Evolutionary conservation across 1,284 basidiomycete species (phyloP), one percentile per base, ranked within the genome.

Genomic region (Ceratobasidium sp.): DNA sequence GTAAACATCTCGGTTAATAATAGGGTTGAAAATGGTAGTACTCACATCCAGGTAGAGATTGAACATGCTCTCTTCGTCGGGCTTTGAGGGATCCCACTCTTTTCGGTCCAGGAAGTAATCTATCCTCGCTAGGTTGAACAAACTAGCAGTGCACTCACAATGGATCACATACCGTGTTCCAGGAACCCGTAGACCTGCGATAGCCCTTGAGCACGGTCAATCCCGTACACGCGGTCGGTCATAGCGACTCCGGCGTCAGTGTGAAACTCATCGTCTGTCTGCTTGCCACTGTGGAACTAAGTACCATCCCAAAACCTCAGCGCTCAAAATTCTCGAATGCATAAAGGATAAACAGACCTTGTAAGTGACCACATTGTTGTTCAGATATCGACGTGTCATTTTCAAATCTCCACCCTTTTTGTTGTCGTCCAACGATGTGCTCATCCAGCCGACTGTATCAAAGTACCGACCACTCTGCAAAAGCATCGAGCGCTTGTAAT

Each of bases 361-460:
- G 41, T 69, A 69, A 35, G 66, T 54, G 33, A 30, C 2, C 8
- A 69, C 30, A 20, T 69, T 69, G 23, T 69, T 69, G 30, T 69
- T 48, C 23, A 69, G 16, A 33, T 69, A 69, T 2, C 66, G 66
- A 6, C 66, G 46, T 3, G 46, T 52, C 30, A 69, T 54, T 69
- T 50, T 38, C 18, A 69, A 23, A 35, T 69, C 27, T n/a, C 33
- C 50, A 18, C 16, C 20, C 18, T n/a, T 35, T 8, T 7, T 8
- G 41, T 70, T 70, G 16, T 44, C 33, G 35, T 70, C 68, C 7
- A 70, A 30, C 16, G 10, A 55, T 5, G 41, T 50, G 54, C 68
- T 70, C 68, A 70, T 70, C 68, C 68, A 70, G 8, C 68, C 68
- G n/a, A 70, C 68, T 6, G 68, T 70, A 27, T 70, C 52, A 38